Conservation (phyloP, 1,284 basidiomycete genomes). For the Pholiota adiposa region DNA sequence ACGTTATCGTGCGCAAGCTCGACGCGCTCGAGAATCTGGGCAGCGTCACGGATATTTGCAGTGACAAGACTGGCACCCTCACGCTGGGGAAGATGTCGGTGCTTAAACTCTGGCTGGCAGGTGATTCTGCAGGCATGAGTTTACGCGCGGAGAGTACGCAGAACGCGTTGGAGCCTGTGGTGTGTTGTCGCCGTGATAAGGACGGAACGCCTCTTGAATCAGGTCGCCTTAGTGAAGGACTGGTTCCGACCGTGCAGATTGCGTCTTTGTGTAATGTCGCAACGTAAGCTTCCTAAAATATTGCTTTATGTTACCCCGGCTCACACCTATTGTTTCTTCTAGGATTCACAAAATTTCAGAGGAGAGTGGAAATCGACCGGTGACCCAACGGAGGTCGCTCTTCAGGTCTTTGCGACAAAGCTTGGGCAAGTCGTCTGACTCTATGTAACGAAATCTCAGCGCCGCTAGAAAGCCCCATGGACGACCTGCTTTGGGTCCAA, state of each 20-base stretch:
- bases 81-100: conserved; percentile 58
- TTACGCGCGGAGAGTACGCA: conserved; percentile 33
- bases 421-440: conserved; percentile 32
- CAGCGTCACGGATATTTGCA: conserved; percentile 64
- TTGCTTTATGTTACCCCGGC: neutral
- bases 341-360: conserved; percentile 39
- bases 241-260: conserved; percentile 34
- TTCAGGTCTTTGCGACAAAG: conserved; percentile 67
- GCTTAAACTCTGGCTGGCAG: conserved; percentile 60
- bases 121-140: conserved; percentile 26
- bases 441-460: conserved; percentile 28
- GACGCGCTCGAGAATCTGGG: conserved; percentile 65
- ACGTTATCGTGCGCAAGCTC: conserved; percentile 56
- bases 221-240: conserved; percentile 21
- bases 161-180: conserved; percentile 36
- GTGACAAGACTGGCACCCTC: conserved; percentile 70
- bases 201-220: conserved; percentile 24
- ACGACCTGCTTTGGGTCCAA: conserved; percentile 27
- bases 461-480: conserved; percentile 20
- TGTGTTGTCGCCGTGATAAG: conserved; percentile 28
- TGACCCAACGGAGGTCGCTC: conserved; percentile 70
- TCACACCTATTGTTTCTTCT: neutral
- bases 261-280: conserved; percentile 41
- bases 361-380: conserved; percentile 70
- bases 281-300: conserved; percentile 33